A percentile compares a stretch with the other conserved stretches of the same genome.
phyloP scores from a whole-genome alignment of 305 asterid species.

The Fraxinus platypoda region DNA sequence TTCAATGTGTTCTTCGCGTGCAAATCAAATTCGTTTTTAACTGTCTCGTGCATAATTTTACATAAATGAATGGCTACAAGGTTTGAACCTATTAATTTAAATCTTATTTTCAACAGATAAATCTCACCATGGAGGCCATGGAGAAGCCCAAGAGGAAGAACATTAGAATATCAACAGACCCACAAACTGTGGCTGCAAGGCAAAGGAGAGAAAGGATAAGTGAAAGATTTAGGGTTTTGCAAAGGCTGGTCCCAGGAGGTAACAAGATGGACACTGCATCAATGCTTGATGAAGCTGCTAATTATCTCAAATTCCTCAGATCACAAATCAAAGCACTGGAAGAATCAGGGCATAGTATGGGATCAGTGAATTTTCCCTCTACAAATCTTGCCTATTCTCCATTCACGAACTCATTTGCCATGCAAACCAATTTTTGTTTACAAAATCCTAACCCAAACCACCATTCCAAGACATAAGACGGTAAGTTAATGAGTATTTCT shows the following conservation, averaged over 20 bases:
- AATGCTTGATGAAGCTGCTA: slow-evolving; percentile 99
- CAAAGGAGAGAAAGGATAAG: slow-evolving; percentile 92
- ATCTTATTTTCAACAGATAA: slow-evolving; percentile 3
- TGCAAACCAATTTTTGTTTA: slow-evolving; percentile 49
- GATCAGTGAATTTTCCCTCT: slow-evolving; percentile 19
- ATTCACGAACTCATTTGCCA: slow-evolving; percentile 34
- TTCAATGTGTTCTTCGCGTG: neutral
- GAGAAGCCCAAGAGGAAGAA: slow-evolving; percentile 84
- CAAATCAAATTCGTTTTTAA: neutral
- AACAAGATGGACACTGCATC: slow-evolving; percentile 98
- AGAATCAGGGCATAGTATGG: slow-evolving; percentile 46
- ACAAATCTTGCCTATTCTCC: slow-evolving; percentile 39
- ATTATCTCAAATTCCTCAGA: slow-evolving; percentile 72
- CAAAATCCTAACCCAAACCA: slow-evolving; percentile 40
- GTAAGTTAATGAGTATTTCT: neutral
- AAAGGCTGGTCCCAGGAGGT: slow-evolving; percentile 87
- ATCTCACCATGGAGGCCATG: slow-evolving; percentile 46
- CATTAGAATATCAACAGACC: slow-evolving; percentile 72
- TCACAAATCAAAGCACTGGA: slow-evolving; percentile 79
- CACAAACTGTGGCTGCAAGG: slow-evolving; percentile 92
- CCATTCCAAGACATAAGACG: slow-evolving; percentile 18
- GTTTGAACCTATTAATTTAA: neutral
- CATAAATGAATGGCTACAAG: neutral
- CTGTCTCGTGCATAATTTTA: neutral
- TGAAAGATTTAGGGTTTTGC: slow-evolving; percentile 86